These are phyloP conservation scores for Lentinula sp. DNA, from an alignment of 768 basidiomycete species.

Conservation along the genomic window DNA sequence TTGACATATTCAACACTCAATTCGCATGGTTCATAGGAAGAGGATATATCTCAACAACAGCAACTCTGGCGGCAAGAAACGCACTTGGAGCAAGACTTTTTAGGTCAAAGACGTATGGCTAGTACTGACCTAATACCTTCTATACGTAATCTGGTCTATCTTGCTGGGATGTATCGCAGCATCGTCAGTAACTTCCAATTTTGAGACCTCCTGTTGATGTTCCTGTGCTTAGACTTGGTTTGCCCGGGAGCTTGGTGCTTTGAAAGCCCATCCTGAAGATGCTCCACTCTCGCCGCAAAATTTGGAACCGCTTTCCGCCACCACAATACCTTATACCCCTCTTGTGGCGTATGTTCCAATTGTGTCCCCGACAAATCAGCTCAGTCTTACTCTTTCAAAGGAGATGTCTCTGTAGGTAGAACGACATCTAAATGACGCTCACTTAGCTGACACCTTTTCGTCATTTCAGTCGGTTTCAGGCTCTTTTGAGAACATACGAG, in stretches of 20 bases:
- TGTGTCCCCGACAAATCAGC: conserved; percentile 34
- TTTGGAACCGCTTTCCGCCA: conserved; percentile 45
- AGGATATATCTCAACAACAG: conserved; percentile 33
- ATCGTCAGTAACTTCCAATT: conserved; percentile 49
- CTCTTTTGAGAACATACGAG: conserved; percentile 83
- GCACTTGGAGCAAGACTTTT: conserved; percentile 64
- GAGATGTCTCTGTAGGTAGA: conserved; percentile 82
- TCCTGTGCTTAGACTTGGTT: conserved; percentile 70
- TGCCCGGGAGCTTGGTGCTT: conserved; percentile 55
- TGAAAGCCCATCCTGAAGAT: conserved; percentile 62
- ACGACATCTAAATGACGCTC: neutral
- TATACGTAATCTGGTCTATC: conserved; percentile 60
- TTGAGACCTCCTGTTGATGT: conserved; percentile 3
- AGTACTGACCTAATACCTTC: conserved; percentile 68
- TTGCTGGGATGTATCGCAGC: conserved; percentile 81
- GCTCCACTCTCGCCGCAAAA: conserved; percentile 39
- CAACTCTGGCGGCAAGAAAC: conserved; percentile 75
- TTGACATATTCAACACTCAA: neutral
- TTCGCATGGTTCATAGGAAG: conserved; percentile 25
- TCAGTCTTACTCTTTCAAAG: conserved; percentile 71
- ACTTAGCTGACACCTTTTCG: conserved; percentile 8
- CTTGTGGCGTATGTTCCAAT: conserved; percentile 41
- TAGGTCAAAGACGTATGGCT: conserved; percentile 47
- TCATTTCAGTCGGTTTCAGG: conserved; percentile 74
- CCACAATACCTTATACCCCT: conserved; percentile 32